These are phyloP conservation scores for Aspergillus cejpii DNA, from an alignment of 2,329 filamentous ascomycete species.

Conservation along the genomic window DNA sequence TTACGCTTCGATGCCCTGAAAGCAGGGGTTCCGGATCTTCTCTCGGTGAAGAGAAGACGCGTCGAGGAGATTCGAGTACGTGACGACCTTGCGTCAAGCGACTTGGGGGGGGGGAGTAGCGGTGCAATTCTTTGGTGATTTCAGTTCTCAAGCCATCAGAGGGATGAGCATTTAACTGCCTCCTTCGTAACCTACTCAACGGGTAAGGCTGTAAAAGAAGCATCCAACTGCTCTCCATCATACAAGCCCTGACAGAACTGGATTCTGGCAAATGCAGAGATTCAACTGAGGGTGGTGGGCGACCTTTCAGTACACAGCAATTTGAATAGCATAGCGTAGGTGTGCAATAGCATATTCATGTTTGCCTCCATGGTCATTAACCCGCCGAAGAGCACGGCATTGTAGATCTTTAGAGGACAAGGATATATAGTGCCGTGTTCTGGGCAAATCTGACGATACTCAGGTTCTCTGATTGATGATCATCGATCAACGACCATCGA, in stretches of 20 bases:
- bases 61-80: constrained; percentile 7
- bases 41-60: constrained; percentile 16
- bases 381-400: too few relatives aligned
- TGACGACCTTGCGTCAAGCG: constrained; percentile 8
- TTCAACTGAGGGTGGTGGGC: constrained; percentile 17
- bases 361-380: too few relatives aligned
- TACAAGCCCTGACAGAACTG: constrained; percentile 20
- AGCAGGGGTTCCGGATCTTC: constrained; percentile 8
- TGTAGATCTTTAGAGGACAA: too few relatives aligned
- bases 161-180: constrained; percentile 40
- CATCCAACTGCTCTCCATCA: constrained; percentile 42
- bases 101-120: constrained; percentile 27
- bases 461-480: too few relatives aligned
- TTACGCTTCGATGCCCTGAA: constrained; percentile 7
- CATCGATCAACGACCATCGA: too few relatives aligned
- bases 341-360: neutral
- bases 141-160: constrained; percentile 34
- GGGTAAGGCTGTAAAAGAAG: constrained; percentile 38
- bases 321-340: constrained; percentile 4
- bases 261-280: constrained; percentile 3
- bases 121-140: constrained; percentile 28
- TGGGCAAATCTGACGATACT: too few relatives aligned
- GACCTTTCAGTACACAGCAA: constrained; percentile 9
- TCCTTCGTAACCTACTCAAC: constrained; percentile 31
- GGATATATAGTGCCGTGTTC: too few relatives aligned